Base-by-base conservation (phyloP, 2,329 filamentous ascomycete genomes). In the Epichloe sibirici region DNA sequence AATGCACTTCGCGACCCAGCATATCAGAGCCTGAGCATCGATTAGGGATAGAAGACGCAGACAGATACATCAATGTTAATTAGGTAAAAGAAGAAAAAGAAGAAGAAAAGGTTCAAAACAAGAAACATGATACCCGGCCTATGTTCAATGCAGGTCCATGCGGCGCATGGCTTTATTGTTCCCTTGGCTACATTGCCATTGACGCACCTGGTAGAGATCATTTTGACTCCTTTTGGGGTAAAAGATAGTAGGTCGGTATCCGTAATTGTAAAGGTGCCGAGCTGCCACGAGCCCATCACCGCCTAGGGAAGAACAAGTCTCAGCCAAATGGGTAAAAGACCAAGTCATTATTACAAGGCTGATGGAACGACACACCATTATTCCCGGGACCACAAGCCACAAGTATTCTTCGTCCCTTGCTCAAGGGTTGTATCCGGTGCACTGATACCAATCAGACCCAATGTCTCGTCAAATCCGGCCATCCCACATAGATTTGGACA, bases 261-360 rank as follows among this genome's bases (percentile, higher is more conserved):
- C 91, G 66, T 94, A 97, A 64, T 95, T 87, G 65, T 81, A 82
- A 5, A 98, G 78, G 69, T 98, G 93, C 28, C 93, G 83, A 51
- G 93, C 93, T 47, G 91, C 90, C 31, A 98, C 93, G 3, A 98
- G 80, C 2, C 93, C 93, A 68, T 98, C 93, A 39, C 93, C 93
- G 56, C 93, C 88, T 90, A 51, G n/a, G 6, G 6, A 39, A 12
- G 15, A 21, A 21, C 8, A 12, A 28, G 25, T 6, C 13, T 50
- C 17, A 50, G 49, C 28, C 17, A 43, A 13, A 45, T n/a, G 21
- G 25, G 31, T 15, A 11, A 37, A 35, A 3, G 3, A 23, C 2
- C 39, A 50, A 17, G 17, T 17, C 7, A 44, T 50, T 2, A 13
- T 15, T 1, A 44, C 23, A 12, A 11, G 28, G n/a, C 5, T 34